Evolutionary conservation across 2,329 filamentous ascomycete species (phyloP).

Genomic region (Arthrocladium fulminans): DNA sequence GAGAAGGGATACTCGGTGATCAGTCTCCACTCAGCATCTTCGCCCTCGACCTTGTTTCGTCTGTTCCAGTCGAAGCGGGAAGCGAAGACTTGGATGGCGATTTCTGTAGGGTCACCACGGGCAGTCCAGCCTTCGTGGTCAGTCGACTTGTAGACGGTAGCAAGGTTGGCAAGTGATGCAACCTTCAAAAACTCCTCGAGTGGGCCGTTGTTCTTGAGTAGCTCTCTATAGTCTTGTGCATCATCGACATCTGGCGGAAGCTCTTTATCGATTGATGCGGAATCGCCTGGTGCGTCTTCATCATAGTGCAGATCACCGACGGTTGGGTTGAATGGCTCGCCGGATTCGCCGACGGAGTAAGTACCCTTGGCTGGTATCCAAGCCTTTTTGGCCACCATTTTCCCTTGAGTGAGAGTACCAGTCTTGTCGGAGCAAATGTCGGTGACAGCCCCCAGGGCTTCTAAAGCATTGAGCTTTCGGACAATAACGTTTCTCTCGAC

Average conservation of each 20-base stretch:
- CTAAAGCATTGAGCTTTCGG: slow-evolving; percentile 47
- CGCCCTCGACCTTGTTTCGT: slow-evolving; percentile 44
- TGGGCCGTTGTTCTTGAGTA: slow-evolving; percentile 39
- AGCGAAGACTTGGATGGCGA: slow-evolving; percentile 60
- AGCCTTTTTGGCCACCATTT: slow-evolving; percentile 54
- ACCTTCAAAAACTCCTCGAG: slow-evolving; percentile 47
- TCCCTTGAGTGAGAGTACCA: slow-evolving; percentile 54
- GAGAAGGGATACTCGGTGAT: slow-evolving; percentile 60
- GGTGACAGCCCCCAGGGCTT: slow-evolving; percentile 55
- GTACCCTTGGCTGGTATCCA: slow-evolving; percentile 52
- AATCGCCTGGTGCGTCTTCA: slow-evolving; percentile 39
- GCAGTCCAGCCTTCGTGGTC: slow-evolving; percentile 42
- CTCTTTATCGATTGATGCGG: slow-evolving; percentile 24
- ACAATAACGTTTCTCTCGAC: slow-evolving; percentile 50
- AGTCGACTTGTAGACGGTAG: slow-evolving; percentile 47
- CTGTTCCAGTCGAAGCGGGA: slow-evolving; percentile 50
- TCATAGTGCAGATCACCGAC: slow-evolving; percentile 40
- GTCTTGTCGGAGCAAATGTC: slow-evolving; percentile 51
- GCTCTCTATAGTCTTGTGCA: slow-evolving; percentile 34
- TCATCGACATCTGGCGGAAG: slow-evolving; percentile 30
- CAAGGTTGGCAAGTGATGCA: slow-evolving; percentile 53
- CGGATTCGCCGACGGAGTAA: slow-evolving; percentile 48
- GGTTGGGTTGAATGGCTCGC: slow-evolving; percentile 50
- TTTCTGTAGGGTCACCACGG: slow-evolving; percentile 56
- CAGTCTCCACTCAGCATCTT: slow-evolving; percentile 45